Evolutionary conservation across 257 asterid genomes (phyloP).

Genomic region (Salvia rosmarinus): DNA sequence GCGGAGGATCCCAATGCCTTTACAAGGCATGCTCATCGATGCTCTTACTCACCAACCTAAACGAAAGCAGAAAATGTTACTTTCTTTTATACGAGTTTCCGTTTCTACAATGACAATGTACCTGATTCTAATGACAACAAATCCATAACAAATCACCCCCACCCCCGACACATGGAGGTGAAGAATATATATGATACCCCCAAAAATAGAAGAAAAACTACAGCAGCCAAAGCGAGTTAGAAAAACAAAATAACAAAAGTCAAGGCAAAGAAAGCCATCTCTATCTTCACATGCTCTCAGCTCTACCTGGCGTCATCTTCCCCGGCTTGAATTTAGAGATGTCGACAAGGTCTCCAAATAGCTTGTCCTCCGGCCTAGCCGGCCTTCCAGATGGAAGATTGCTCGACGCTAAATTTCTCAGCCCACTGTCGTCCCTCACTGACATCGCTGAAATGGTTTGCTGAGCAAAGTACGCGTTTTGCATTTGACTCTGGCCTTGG

Average conservation of each 20-base stretch:
- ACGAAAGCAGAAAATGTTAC: slow-evolving; percentile 21
- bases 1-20: too few species aligned
- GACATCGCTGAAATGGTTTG: slow-evolving; percentile 76
- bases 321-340: slow-evolving; percentile 54
- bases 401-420: slow-evolving; percentile 49
- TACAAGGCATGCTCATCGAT: too few species aligned
- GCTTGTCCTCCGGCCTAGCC: slow-evolving; percentile 75
- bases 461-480: slow-evolving; percentile 62
- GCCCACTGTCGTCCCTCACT: slow-evolving; percentile 62
- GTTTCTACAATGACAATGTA: slow-evolving; percentile 46
- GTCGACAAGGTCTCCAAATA: slow-evolving; percentile 66
- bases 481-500: slow-evolving; percentile 60
- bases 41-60: slow-evolving; percentile 7
- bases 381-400: slow-evolving; percentile 66
- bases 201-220: not conserved
- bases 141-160: slow-evolving; percentile 32
- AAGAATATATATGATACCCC: slow-evolving; percentile 34
- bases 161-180: slow-evolving; percentile 26
- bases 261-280: slow-evolving; percentile 27
- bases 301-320: slow-evolving; percentile 43
- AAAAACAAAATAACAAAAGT: slow-evolving; percentile 31
- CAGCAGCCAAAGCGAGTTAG: slow-evolving; percentile 30
- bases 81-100: slow-evolving; percentile 35
- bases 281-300: slow-evolving; percentile 51
- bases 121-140: slow-evolving; percentile 35